Percentiles rank a stretch among this genome's conserved stretches.
Evolutionary conservation across 1,139 yeast species (phyloP).

Genomic region (Saccharomycopsis hybrid): DNA sequence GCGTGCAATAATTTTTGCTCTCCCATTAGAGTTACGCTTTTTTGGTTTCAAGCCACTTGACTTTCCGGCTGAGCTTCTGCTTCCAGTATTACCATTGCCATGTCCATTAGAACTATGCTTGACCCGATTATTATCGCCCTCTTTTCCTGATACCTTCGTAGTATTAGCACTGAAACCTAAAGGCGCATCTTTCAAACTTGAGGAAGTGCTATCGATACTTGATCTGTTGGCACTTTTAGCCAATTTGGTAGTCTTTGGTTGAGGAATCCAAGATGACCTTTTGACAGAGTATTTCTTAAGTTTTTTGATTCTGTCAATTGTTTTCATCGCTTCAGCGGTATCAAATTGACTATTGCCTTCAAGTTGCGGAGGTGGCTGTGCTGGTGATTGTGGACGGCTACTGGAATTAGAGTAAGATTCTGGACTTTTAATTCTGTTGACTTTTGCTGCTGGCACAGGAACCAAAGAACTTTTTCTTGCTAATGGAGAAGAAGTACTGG

Average conservation of each 20-base stretch:
- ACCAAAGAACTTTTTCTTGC: slow-evolving; percentile 8
- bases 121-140: no score
- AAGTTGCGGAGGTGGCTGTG: not conserved
- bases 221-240: not conserved
- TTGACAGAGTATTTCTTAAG: slow-evolving; percentile 6
- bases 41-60: slow-evolving; percentile 5
- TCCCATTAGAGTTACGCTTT: slow-evolving; percentile 5
- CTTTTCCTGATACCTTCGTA: not conserved
- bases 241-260: slow-evolving; percentile 7
- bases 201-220: not conserved
- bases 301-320: slow-evolving; percentile 18
- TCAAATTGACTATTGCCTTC: not conserved
- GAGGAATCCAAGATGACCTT: slow-evolving; percentile 15
- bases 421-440: slow-evolving; percentile 15
- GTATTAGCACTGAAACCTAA: not conserved
- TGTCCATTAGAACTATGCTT: not conserved
- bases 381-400: not conserved
- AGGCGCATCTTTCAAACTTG: not conserved
- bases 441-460: slow-evolving; percentile 16
- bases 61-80: not conserved
- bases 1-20: slow-evolving; percentile 17
- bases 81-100: not conserved
- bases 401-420: not conserved
- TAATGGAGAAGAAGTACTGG: not conserved
- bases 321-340: slow-evolving; percentile 1